Evolutionary conservation across 306 rosid genomes (phyloP).

Genomic region (Cyamopsis tetragonoloba): DNA sequence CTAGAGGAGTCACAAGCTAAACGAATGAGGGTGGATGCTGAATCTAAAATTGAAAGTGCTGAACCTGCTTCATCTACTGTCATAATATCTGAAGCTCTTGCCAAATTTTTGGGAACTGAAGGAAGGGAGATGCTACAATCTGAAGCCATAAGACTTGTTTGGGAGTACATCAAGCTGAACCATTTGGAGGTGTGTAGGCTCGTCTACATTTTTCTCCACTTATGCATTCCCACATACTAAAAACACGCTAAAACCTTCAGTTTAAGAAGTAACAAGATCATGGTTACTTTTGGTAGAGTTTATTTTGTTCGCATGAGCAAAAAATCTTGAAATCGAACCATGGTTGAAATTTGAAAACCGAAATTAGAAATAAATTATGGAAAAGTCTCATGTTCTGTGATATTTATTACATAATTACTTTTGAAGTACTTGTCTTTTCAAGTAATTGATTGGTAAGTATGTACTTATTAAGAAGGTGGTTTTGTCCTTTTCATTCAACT

Average conservation of each 20-base stretch:
- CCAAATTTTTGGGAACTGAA: conserved; percentile 57
- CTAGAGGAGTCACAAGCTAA: conserved; percentile 66
- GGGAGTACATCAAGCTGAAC: conserved; percentile 72
- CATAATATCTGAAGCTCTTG: conserved; percentile 71
- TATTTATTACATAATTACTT: not conserved
- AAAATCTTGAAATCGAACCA: not conserved
- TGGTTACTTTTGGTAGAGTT: not conserved
- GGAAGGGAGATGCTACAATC: conserved; percentile 67
- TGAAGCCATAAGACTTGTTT: conserved; percentile 65
- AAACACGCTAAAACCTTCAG: not conserved
- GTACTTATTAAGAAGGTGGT: not conserved
- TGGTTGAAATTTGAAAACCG: not conserved
- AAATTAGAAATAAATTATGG: not conserved
- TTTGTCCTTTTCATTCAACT: conserved; percentile 1
- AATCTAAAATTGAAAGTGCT: conserved; percentile 38
- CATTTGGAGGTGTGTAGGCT: conserved; percentile 57
- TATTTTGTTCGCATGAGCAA: not conserved
- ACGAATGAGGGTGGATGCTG: conserved; percentile 50
- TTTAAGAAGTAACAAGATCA: conserved; percentile 10
- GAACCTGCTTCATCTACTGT: conserved; percentile 44
- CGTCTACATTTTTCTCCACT: not conserved
- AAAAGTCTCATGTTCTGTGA: not conserved
- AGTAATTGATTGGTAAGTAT: not conserved
- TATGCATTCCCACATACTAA: not conserved
- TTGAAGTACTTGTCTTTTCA: not conserved